Conservation (phyloP, 108 stramenopile species). For the Cafeteria roenbergensis region DNA sequence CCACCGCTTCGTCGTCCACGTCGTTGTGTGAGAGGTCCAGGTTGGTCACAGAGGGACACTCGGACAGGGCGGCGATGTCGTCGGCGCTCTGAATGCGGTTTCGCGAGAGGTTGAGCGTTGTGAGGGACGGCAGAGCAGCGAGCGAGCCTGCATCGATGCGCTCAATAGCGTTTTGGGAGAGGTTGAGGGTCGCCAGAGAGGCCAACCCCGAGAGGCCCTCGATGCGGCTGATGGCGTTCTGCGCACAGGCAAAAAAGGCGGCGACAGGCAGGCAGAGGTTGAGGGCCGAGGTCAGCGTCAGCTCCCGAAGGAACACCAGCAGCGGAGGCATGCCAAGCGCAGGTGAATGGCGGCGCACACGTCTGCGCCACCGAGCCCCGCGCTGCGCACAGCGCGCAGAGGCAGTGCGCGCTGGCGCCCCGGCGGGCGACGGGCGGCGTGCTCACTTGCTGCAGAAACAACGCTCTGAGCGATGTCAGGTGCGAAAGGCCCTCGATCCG, state of each 20-base stretch:
- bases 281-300: too few relatives aligned
- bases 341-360: too few relatives aligned
- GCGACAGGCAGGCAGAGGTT: too few relatives aligned
- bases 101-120: slow-evolving; percentile 47
- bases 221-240: slow-evolving; percentile 44
- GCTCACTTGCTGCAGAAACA: slow-evolving; percentile 60
- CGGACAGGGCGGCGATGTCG: slow-evolving; percentile 29
- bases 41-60: slow-evolving; percentile 32
- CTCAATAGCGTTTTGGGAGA: slow-evolving; percentile 42
- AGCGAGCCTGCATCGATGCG: slow-evolving; percentile 25
- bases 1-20: slow-evolving; percentile 32
- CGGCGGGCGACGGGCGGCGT: too few relatives aligned
- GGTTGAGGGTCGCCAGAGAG: slow-evolving; percentile 41
- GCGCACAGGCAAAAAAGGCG: too few relatives aligned
- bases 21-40: slow-evolving; percentile 43
- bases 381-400: too few relatives aligned
- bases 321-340: too few relatives aligned
- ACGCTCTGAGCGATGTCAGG: slow-evolving; percentile 41
- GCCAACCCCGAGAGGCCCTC: slow-evolving; percentile 21
- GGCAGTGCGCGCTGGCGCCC: too few relatives aligned
- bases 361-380: too few relatives aligned
- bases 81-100: slow-evolving; percentile 31
- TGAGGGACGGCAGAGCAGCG: slow-evolving; percentile 18
- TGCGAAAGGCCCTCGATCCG: slow-evolving; percentile 48
- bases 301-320: too few relatives aligned